These are phyloP conservation scores for Aspergillus pseudoviridinutans DNA, from an alignment of 2,329 filamentous ascomycete species.

Conservation along the genomic window DNA sequence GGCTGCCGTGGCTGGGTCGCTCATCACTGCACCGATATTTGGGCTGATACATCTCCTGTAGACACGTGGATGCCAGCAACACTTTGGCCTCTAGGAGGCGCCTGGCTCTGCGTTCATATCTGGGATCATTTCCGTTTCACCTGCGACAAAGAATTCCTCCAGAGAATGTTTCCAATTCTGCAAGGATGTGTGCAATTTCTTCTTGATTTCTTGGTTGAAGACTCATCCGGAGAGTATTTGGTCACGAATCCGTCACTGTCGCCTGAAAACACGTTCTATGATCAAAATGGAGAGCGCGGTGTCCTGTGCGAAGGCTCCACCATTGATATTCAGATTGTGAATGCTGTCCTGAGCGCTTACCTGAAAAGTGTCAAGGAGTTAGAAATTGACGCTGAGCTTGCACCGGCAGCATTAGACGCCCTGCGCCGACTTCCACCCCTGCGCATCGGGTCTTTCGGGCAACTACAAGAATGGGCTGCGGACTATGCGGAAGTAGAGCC, in stretches of 20 bases:
- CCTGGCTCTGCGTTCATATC: conserved; percentile 60
- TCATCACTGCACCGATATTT: conserved; percentile 58
- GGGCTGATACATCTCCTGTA: conserved; percentile 54
- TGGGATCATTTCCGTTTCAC: conserved; percentile 56
- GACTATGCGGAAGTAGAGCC: conserved; percentile 42
- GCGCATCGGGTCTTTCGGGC: conserved; percentile 13
- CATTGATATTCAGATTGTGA: conserved; percentile 47
- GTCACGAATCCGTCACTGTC: conserved; percentile 27
- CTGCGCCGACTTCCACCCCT: conserved; percentile 18
- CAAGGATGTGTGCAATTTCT: conserved; percentile 29
- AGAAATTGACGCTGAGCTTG: conserved; percentile 12
- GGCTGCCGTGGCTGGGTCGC: conserved; percentile 53
- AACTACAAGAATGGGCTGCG: conserved; percentile 30
- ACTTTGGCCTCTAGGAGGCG: conserved; percentile 44
- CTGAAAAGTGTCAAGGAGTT: conserved; percentile 13
- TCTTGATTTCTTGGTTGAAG: conserved; percentile 26
- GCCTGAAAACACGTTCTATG: conserved; percentile 28
- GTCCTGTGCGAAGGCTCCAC: conserved; percentile 40
- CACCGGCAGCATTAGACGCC: conserved; percentile 7
- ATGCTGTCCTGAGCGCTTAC: conserved; percentile 36
- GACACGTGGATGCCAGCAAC: conserved; percentile 41
- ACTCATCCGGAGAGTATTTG: conserved; percentile 18
- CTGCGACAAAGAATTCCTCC: conserved; percentile 17
- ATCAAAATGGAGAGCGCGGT: conserved; percentile 18
- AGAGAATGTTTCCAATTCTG: conserved; percentile 20